These are phyloP conservation scores for Hanseniaspora jakobsenii DNA, from an alignment of 805 yeast genomes.

Conservation along the genomic window DNA sequence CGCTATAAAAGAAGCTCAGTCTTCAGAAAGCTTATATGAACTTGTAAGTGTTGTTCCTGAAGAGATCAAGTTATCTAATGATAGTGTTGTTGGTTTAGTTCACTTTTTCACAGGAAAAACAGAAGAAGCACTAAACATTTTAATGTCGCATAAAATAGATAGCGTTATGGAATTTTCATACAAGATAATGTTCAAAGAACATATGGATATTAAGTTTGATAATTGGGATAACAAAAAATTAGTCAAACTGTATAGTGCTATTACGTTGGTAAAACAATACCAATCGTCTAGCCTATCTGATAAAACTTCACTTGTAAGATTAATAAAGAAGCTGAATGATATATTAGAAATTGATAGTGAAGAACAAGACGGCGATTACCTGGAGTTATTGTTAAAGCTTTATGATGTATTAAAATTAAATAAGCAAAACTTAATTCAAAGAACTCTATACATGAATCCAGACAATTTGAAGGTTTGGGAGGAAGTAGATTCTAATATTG, in stretches of 20 bases:
- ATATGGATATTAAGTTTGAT: constrained; percentile 32
- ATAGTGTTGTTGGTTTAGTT: constrained; percentile 61
- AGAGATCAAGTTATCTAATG: constrained; percentile 40
- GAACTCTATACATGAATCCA: constrained; percentile 65
- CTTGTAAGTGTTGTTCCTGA: constrained; percentile 25
- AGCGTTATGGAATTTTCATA: constrained; percentile 62
- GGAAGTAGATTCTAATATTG: constrained; percentile 42
- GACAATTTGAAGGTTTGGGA: constrained; percentile 58
- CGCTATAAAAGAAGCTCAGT: constrained; percentile 52
- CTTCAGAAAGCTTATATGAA: constrained; percentile 39
- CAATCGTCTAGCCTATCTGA: background rate
- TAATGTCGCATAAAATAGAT: constrained; percentile 42
- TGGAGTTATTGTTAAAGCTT: constrained; percentile 34
- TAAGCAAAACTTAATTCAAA: constrained; percentile 40
- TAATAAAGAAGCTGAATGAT: constrained; percentile 44
- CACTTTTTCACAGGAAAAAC: constrained; percentile 52
- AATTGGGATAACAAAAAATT: constrained; percentile 6
- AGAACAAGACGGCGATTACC: constrained; percentile 47
- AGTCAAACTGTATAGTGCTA: constrained; percentile 22
- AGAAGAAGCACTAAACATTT: constrained; percentile 54
- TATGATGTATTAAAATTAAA: constrained; percentile 30
- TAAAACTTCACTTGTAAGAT: constrained; percentile 34
- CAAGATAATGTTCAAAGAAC: constrained; percentile 66
- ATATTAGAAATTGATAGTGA: too few relatives aligned
- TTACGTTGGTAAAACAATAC: constrained; percentile 60